Percentiles rank a stretch among this genome's conserved stretches.
phyloP scores from a whole-genome alignment of 805 yeast genomes.

The Naumovozyma castellii region DNA sequence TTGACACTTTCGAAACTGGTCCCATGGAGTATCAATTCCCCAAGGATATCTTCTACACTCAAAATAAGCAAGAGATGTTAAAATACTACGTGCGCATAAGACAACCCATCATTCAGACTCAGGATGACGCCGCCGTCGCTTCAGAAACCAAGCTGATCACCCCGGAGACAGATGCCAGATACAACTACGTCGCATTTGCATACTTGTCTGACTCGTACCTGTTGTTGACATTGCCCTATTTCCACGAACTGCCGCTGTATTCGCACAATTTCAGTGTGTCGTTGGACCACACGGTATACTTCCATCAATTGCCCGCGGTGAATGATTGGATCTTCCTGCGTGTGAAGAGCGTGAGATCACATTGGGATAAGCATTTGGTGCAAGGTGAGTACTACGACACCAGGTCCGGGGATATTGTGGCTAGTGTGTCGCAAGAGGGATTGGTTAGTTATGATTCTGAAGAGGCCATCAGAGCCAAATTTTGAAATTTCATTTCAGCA shows the following conservation, averaged over 20 bases:
- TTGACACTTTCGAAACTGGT: constrained; percentile 28
- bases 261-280: constrained; percentile 47
- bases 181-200: constrained; percentile 48
- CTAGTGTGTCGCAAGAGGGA: constrained; percentile 61
- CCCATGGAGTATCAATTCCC: constrained; percentile 30
- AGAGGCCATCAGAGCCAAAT: constrained; percentile 14
- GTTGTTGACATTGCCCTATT: constrained; percentile 42
- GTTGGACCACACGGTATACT: constrained; percentile 57
- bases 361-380: constrained; percentile 45
- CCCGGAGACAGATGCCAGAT: constrained; percentile 25
- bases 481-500: constrained; percentile 5
- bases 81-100: constrained; percentile 23
- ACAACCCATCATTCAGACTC: constrained; percentile 3
- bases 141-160: constrained; percentile 6
- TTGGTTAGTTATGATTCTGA: constrained; percentile 27
- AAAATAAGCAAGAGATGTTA: constrained; percentile 11
- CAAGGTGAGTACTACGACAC: constrained; percentile 48
- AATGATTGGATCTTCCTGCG: constrained; percentile 45
- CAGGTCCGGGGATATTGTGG: constrained; percentile 41
- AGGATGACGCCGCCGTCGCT: not conserved
- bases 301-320: constrained; percentile 40
- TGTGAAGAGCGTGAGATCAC: constrained; percentile 40
- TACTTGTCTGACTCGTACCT: constrained; percentile 51
- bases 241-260: constrained; percentile 38
- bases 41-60: constrained; percentile 26